Evolutionary conservation across 306 rosid genomes (phyloP).

Genomic region (Castanea sativa): DNA sequence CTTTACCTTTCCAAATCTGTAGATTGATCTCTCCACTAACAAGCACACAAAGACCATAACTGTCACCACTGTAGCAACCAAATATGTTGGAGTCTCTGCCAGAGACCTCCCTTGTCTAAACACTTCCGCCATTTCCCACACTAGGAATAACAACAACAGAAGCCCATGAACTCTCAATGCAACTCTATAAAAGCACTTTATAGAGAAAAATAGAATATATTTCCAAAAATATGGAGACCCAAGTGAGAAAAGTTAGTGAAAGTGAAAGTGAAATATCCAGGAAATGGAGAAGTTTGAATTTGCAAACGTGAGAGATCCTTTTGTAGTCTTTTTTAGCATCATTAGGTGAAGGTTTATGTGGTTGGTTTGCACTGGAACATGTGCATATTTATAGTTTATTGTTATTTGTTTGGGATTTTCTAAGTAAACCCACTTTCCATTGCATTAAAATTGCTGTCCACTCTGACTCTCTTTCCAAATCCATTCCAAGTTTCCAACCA

Average conservation of each 20-base stretch:
- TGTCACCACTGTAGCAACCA: slow-evolving; percentile 86
- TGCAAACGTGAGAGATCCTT: neutral
- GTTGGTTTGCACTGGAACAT: neutral
- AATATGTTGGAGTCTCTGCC: slow-evolving; percentile 93
- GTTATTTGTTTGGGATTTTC: neutral
- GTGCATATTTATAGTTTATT: neutral
- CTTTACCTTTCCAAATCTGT: slow-evolving; percentile 75
- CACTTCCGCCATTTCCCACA: slow-evolving; percentile 35
- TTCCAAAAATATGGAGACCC: slow-evolving; percentile 6
- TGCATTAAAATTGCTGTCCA: slow-evolving; percentile 20
- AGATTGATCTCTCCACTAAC: slow-evolving; percentile 76
- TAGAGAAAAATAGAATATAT: slow-evolving; percentile 12
- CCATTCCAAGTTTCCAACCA: slow-evolving; percentile 1
- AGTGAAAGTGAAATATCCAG: neutral
- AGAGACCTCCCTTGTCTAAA: slow-evolving; percentile 59
- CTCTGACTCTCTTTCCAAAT: neutral
- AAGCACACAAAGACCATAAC: slow-evolving; percentile 88
- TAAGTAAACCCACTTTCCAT: neutral
- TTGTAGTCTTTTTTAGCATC: neutral
- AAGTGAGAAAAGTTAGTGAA: slow-evolving; percentile 20
- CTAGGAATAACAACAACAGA: slow-evolving; percentile 7
- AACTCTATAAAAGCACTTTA: slow-evolving; percentile 24
- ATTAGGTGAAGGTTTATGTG: neutral
- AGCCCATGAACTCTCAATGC: slow-evolving; percentile 12
- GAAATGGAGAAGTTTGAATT: neutral